Evolutionary conservation across 2,329 filamentous ascomycete genomes (phyloP), one percentile per base, ranked within the genome.

Genomic region (Neocatenulostroma microsporum): DNA sequence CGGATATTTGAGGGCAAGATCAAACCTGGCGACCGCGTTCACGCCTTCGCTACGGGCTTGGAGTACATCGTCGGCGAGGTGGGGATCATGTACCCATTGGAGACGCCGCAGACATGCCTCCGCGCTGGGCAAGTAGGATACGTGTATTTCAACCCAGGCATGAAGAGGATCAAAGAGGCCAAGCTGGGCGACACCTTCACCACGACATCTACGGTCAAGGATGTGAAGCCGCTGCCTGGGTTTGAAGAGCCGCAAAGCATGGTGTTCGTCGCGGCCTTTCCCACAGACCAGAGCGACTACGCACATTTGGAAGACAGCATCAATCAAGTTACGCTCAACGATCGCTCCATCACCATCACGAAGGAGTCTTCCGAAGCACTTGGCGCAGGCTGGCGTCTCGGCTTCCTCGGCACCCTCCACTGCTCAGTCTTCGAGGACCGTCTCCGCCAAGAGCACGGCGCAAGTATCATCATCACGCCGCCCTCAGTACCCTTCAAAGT

Each of bases 351-450:
- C 21, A 94, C 87, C 3, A 69, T 96, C 30, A 83, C 88, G 50
- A 96, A 96, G 58, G 91, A 96, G 57, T 85, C 84, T 18, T 95
- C 88, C 0, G 87, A 96, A 55, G 91, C 91, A 1, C 70, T 98
- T 0, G 91, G 91, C 1, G 84, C 89, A 1, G 91, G 91, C 2
- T 98, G 91, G 82, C 80, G 91, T 30, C 67, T 98, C 9, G 91
- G 91, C 0, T 98, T 98, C 56, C 66, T 98, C 3, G 91, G 91
- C n/a, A 96, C 88, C 10, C 68, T 98, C 31, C 91, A 98, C 61
- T 96, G 91, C 64, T 96, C 88, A 12, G 91, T 98, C 4, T 98
- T 98, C 52, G 88, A 98, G 62, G 91, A 98, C 61, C 83, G 91
- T 1, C 66, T 98, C 35, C 79, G 86, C 27, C 87, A 95, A 62